phyloP scores from a whole-genome alignment of 192 early-diverging fungal genomes.

The Oehlia diaphana region DNA sequence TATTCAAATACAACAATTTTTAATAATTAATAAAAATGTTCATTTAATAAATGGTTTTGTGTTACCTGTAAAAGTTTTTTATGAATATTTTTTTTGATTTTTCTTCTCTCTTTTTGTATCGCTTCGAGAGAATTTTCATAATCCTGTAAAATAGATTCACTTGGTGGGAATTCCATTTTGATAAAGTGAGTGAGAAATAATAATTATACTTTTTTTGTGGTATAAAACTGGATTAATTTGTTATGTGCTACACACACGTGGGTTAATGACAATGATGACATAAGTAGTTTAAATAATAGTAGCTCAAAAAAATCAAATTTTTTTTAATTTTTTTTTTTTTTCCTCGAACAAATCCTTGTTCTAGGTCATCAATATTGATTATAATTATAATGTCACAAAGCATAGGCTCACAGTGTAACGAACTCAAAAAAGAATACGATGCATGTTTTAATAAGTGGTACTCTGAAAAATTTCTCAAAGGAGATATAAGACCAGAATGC shows the following conservation, averaged over 20 bases:
- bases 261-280: no score
- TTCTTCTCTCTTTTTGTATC: not conserved
- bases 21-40: no score
- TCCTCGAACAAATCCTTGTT: no score
- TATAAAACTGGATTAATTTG: no score
- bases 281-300: no score
- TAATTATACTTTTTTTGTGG: no score
- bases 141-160: not conserved
- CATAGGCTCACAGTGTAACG: conserved; percentile 71
- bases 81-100: not conserved
- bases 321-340: no score
- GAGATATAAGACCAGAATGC: conserved; percentile 77
- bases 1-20: not conserved
- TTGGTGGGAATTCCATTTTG: not conserved
- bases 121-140: not conserved
- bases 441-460: conserved; percentile 96
- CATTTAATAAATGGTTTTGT: no score
- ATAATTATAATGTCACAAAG: conserved; percentile 51
- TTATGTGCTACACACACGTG: no score
- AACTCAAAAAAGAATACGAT: conserved; percentile 85
- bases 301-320: no score
- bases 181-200: not conserved
- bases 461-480: conserved; percentile 90
- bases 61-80: not conserved
- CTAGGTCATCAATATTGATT: no score